Conservation (phyloP, 345 rosid species). For the Citrus reticulata region DNA sequence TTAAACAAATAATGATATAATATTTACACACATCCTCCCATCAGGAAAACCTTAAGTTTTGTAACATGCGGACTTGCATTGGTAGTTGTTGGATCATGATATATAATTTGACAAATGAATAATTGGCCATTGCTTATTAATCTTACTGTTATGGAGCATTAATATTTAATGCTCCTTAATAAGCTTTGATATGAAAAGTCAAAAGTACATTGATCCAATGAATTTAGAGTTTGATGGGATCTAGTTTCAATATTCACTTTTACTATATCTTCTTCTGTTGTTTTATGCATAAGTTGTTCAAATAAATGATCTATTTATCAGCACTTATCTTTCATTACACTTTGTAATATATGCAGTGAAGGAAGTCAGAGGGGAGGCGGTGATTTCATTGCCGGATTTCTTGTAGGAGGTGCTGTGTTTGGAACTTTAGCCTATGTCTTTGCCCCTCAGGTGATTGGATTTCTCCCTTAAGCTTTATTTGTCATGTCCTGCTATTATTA, state of each 20-base stretch:
- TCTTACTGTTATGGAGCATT: too few relatives aligned
- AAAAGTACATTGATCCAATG: not conserved
- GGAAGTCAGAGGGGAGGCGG: slow-evolving; percentile 51
- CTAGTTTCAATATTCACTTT: not conserved
- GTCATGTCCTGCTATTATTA: not conserved
- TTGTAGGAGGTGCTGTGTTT: slow-evolving; percentile 82
- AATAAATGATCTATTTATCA: not conserved
- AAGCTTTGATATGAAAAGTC: too few relatives aligned
- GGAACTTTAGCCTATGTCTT: slow-evolving; percentile 75
- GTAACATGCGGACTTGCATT: too few relatives aligned
- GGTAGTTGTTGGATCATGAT: too few relatives aligned
- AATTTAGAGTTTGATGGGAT: not conserved
- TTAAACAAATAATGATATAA: too few relatives aligned
- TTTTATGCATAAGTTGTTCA: not conserved
- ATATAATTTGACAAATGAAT: too few relatives aligned
- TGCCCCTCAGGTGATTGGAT: slow-evolving; percentile 76
- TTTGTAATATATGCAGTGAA: slow-evolving; percentile 34
- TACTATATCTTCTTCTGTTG: not conserved
- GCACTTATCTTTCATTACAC: not conserved
- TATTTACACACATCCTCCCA: too few relatives aligned
- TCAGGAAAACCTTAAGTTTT: too few relatives aligned
- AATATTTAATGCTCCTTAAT: too few relatives aligned
- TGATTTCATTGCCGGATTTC: slow-evolving; percentile 85
- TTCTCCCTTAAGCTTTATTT: not conserved
- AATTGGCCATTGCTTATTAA: too few relatives aligned